Conservation (phyloP, 257 asterid genomes). For the Solanum lycopersicoides region DNA sequence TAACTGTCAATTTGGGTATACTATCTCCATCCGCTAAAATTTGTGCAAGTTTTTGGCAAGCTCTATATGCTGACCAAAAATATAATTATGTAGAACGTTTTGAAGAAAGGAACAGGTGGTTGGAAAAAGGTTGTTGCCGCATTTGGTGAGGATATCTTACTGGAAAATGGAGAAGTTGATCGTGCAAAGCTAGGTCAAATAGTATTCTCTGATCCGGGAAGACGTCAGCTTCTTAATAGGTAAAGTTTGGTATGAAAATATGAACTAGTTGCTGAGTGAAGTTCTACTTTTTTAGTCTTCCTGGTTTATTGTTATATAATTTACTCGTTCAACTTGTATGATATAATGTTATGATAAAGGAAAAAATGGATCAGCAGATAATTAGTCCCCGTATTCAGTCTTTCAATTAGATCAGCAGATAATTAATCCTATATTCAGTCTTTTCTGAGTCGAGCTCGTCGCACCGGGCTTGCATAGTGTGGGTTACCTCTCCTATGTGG, state of each 20-base stretch:
- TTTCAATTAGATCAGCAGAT: not conserved
- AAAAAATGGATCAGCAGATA: not conserved
- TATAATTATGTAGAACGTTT: conserved; percentile 37
- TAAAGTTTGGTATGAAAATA: not conserved
- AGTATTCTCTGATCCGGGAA: conserved; percentile 60
- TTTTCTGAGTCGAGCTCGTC: too few relatives aligned
- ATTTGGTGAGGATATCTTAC: conserved; percentile 74
- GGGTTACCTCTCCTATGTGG: too few relatives aligned
- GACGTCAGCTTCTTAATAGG: conserved; percentile 89
- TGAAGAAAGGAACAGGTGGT: conserved; percentile 86
- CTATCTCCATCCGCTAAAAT: not conserved
- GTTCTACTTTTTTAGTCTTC: not conserved
- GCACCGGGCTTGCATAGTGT: too few relatives aligned
- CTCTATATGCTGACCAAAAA: not conserved
- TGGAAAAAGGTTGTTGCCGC: conserved; percentile 82
- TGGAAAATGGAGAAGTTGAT: conserved; percentile 70
- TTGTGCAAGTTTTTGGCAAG: not conserved
- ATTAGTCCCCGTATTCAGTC: not conserved
- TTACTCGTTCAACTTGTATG: not conserved
- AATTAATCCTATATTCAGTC: too few relatives aligned
- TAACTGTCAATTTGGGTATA: not conserved
- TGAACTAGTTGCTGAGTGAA: not conserved
- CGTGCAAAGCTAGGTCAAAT: conserved; percentile 73
- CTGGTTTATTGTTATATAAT: not conserved
- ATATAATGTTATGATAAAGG: not conserved